Evolutionary conservation across 352 stramenopile genomes (phyloP).

Genomic region (Pythium brachiatum): DNA sequence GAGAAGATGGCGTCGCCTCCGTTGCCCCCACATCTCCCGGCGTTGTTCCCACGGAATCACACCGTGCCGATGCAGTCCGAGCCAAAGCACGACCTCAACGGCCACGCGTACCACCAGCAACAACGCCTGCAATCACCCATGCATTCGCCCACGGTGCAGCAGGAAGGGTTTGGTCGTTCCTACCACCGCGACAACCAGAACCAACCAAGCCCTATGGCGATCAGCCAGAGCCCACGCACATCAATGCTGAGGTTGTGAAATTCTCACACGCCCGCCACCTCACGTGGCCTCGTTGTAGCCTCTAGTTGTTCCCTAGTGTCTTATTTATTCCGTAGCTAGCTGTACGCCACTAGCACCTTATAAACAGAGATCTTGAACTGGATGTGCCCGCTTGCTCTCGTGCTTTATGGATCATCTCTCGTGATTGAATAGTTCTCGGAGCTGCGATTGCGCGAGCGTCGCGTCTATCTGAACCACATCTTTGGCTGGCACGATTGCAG

Average conservation of each 20-base stretch:
- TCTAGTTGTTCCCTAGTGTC: background rate
- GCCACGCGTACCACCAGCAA: conserved; percentile 3
- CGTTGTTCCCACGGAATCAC: conserved; percentile 17
- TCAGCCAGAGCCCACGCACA: conserved; percentile 16
- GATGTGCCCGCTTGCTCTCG: too few species aligned
- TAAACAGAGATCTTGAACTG: conserved; percentile 12
- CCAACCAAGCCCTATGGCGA: conserved; percentile 16
- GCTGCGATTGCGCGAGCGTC: conserved; percentile 28
- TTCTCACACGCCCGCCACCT: too few species aligned
- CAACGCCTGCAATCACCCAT: too few species aligned
- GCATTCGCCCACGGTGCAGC: conserved; percentile 7
- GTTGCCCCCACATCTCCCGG: conserved; percentile 10
- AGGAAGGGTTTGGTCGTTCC: background rate
- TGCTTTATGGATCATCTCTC: too few species aligned
- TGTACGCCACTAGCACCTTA: background rate
- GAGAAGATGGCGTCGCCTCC: conserved; percentile 15
- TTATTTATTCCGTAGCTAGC: conserved; percentile 22
- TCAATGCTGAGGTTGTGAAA: conserved; percentile 16
- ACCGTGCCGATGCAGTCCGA: background rate
- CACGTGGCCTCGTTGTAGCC: background rate
- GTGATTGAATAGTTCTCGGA: conserved; percentile 17
- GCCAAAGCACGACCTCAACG: conserved; percentile 18
- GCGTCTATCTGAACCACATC: conserved; percentile 54
- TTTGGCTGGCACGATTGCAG: conserved; percentile 51
- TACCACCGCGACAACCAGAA: conserved; percentile 4